phyloP scores from a whole-genome alignment of 1,139 yeast genomes.

The Suhomyces anneliseae region DNA sequence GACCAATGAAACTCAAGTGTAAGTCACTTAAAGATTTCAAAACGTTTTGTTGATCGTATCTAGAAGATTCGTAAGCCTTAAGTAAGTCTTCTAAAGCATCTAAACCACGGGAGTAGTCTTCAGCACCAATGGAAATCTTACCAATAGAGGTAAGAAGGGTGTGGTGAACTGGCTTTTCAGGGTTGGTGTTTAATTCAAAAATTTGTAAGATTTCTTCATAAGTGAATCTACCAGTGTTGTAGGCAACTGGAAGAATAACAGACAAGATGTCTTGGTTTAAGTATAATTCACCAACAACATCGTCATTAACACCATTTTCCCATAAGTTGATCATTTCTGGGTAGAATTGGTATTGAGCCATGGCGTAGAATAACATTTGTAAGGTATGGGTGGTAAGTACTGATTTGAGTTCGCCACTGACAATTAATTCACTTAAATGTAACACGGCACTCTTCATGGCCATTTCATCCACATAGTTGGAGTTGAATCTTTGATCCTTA shows the following conservation, averaged over 20 bases:
- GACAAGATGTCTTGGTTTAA: slow-evolving; percentile 62
- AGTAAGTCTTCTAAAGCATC: slow-evolving; percentile 43
- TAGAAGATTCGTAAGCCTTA: slow-evolving; percentile 24
- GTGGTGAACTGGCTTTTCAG: slow-evolving; percentile 21
- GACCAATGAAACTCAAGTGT: slow-evolving; percentile 79
- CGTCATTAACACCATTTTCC: slow-evolving; percentile 45
- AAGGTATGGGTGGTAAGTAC: slow-evolving; percentile 10
- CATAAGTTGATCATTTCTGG: slow-evolving; percentile 41
- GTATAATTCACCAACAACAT: slow-evolving; percentile 28
- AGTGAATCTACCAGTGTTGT: slow-evolving; percentile 57
- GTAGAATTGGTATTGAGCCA: slow-evolving; percentile 37
- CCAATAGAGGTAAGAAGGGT: slow-evolving; percentile 40
- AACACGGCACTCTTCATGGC: slow-evolving; percentile 36
- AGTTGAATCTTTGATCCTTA: slow-evolving; percentile 35
- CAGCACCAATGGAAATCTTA: slow-evolving; percentile 40
- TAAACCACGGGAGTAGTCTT: slow-evolving; percentile 42
- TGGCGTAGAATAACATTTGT: slow-evolving; percentile 29
- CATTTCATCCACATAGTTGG: slow-evolving; percentile 30
- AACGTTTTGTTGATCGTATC: slow-evolving; percentile 17
- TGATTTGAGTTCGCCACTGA: slow-evolving; percentile 29
- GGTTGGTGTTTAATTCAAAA: slow-evolving; percentile 35
- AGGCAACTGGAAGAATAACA: slow-evolving; percentile 67
- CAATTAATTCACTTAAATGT: slow-evolving; percentile 32
- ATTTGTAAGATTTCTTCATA: slow-evolving; percentile 54
- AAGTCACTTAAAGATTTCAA: slow-evolving; percentile 49